These are phyloP conservation scores for Colletotrichum spaethianum DNA, from an alignment of 2,329 filamentous ascomycete species.

Conservation along the genomic window DNA sequence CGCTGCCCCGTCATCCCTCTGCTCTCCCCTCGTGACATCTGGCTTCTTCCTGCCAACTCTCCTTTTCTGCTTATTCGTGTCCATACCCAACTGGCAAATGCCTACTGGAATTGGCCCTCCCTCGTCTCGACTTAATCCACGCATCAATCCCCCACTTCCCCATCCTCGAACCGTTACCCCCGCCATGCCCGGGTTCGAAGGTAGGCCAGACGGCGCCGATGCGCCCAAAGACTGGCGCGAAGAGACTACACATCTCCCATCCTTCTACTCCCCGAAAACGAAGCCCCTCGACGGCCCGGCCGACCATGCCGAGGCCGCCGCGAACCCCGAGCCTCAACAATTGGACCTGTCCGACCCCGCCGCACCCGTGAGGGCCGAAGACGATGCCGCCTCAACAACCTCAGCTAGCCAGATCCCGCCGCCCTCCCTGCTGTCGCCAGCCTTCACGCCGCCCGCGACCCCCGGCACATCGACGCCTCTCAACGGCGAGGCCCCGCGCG, in stretches of 20 bases:
- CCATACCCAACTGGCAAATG: neutral
- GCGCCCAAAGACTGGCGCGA: slow-evolving; percentile 47
- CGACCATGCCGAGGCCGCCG: slow-evolving; percentile 41
- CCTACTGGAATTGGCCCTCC: slow-evolving; percentile 12
- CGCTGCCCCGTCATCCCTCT: neutral
- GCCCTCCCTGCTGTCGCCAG: slow-evolving; percentile 86
- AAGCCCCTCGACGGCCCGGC: slow-evolving; percentile 45
- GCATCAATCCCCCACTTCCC: slow-evolving; percentile 20
- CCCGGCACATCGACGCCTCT: slow-evolving; percentile 70
- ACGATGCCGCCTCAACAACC: slow-evolving; percentile 35
- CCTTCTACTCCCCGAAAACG: slow-evolving; percentile 63
- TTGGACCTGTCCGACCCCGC: slow-evolving; percentile 39
- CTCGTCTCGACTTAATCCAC: neutral
- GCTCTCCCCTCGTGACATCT: neutral
- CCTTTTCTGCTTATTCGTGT: neutral
- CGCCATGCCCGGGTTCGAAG: slow-evolving; percentile 45
- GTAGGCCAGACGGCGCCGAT: slow-evolving; percentile 40
- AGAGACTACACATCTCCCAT: slow-evolving; percentile 57
- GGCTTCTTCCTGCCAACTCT: neutral
- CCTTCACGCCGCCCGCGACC: slow-evolving; percentile 81
- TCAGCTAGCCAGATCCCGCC: slow-evolving; percentile 55
- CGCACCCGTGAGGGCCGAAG: slow-evolving; percentile 33
- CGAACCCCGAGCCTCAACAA: slow-evolving; percentile 35
- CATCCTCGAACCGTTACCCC: neutral
- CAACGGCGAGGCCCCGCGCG: slow-evolving; percentile 59